phyloP scores from a whole-genome alignment of 768 basidiomycete genomes.

The Hydnomerulius pinastri region DNA sequence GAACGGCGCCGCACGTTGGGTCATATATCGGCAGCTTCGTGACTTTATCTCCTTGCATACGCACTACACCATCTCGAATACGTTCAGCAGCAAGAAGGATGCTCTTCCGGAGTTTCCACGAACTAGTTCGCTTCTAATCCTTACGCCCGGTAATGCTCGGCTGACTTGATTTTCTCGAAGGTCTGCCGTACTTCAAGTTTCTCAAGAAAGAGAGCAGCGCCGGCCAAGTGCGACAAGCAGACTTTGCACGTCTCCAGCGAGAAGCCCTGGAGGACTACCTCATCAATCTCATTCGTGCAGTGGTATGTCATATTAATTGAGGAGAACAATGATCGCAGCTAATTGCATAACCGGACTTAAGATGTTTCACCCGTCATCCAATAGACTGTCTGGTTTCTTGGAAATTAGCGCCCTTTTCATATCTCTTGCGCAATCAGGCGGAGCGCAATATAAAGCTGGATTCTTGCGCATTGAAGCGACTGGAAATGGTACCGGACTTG shows the following conservation, averaged over 20 bases:
- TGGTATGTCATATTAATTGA: conserved; percentile 53
- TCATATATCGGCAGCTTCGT: conserved; percentile 88
- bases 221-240: conserved; percentile 58
- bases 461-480: conserved; percentile 62
- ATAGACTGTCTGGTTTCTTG: conserved; percentile 86
- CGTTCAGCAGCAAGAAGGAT: conserved; percentile 69
- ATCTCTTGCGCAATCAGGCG: conserved; percentile 75
- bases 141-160: neutral
- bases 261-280: conserved; percentile 87
- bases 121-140: conserved; percentile 52
- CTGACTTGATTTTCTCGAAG: conserved; percentile 36
- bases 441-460: conserved; percentile 90
- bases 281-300: conserved; percentile 82
- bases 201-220: conserved; percentile 61
- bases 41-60: conserved; percentile 90
- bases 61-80: conserved; percentile 86
- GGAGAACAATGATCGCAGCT: conserved; percentile 2
- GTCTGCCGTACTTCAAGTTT: conserved; percentile 90
- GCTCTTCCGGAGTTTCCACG: conserved; percentile 91
- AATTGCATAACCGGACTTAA: conserved; percentile 29
- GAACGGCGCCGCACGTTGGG: conserved; percentile 90
- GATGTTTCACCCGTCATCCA: conserved; percentile 96
- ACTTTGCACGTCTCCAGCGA: conserved; percentile 82
- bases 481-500: conserved; percentile 56
- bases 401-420: conserved; percentile 91